Evolutionary conservation across 2,329 filamentous ascomycete genomes (phyloP).

Genomic region (Massarina eburnea): DNA sequence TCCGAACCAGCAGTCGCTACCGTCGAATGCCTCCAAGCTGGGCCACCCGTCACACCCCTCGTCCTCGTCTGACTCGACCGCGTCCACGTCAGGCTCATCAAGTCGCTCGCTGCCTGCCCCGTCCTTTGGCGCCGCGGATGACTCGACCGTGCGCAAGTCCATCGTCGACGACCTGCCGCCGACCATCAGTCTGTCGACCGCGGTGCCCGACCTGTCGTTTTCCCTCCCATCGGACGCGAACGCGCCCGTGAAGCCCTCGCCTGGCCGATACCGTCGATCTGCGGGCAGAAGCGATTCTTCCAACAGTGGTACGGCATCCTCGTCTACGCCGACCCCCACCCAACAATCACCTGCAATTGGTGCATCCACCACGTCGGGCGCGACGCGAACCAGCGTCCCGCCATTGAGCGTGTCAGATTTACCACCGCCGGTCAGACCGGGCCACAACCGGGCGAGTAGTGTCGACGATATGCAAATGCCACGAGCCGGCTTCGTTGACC

Average conservation of each 20-base stretch:
- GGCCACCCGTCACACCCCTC: slow-evolving; percentile 44
- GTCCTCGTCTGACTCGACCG: slow-evolving; percentile 46
- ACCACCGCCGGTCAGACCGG: slow-evolving; percentile 38
- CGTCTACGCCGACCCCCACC: slow-evolving; percentile 29
- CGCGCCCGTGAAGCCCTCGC: slow-evolving; percentile 66
- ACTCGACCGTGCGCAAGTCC: slow-evolving; percentile 46
- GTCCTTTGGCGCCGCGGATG: slow-evolving; percentile 51
- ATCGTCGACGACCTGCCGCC: slow-evolving; percentile 42
- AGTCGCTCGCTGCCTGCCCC: slow-evolving; percentile 47
- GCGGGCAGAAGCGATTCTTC: slow-evolving; percentile 58
- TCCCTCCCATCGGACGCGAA: slow-evolving; percentile 48
- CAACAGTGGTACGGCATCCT: slow-evolving; percentile 32
- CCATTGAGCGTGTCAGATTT: slow-evolving; percentile 51
- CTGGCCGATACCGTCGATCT: slow-evolving; percentile 80
- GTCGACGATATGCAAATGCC: slow-evolving; percentile 71
- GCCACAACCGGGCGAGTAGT: slow-evolving; percentile 60
- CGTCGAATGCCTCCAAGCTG: slow-evolving; percentile 31
- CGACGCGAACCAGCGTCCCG: slow-evolving; percentile 56
- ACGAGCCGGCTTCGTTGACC: slow-evolving; percentile 61
- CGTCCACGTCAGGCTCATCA: slow-evolving; percentile 54
- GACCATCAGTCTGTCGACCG: slow-evolving; percentile 54
- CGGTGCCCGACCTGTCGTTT: slow-evolving; percentile 58
- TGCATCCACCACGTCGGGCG: slow-evolving; percentile 51
- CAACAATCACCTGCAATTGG: slow-evolving; percentile 33
- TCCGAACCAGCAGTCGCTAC: slow-evolving; percentile 48